These are phyloP conservation scores for Kluyveromyces lactis DNA, from an alignment of 805 yeast genomes.

Conservation along the genomic window DNA sequence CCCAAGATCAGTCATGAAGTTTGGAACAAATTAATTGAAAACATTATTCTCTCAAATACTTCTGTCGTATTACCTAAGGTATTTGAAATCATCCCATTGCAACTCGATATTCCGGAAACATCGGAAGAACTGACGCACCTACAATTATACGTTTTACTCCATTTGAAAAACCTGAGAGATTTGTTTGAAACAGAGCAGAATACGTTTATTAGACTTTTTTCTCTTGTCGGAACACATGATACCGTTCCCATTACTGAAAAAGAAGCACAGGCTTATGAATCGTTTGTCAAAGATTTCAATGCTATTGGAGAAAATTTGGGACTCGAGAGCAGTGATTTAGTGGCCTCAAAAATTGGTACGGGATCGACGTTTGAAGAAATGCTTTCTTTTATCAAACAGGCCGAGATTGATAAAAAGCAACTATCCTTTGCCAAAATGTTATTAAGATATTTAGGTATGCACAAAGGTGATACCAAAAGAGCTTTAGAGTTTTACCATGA, in stretches of 20 bases:
- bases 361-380: conserved; percentile 9
- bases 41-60: conserved; percentile 3
- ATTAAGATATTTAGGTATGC: conserved; percentile 16
- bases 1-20: neutral
- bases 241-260: conserved; percentile 8
- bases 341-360: neutral
- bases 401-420: conserved; percentile 28
- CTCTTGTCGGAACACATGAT: conserved; percentile 12
- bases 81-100: neutral
- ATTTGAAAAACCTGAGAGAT: conserved; percentile 8
- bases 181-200: conserved; percentile 6
- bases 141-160: conserved; percentile 13
- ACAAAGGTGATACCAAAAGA: conserved; percentile 15
- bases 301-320: conserved; percentile 5
- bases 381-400: conserved; percentile 24
- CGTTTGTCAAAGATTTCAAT: conserved; percentile 1
- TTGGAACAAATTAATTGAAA: conserved; percentile 3
- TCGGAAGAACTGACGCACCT: conserved; percentile 11
- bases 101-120: neutral
- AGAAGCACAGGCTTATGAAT: conserved; percentile 9
- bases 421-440: conserved; percentile 15
- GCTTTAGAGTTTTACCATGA: conserved; percentile 34
- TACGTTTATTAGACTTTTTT: conserved; percentile 10
- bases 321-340: conserved; percentile 3
- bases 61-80: conserved; percentile 5